phyloP scores from a whole-genome alignment of 2,329 filamentous ascomycete genomes.

The Metarhizium album region DNA sequence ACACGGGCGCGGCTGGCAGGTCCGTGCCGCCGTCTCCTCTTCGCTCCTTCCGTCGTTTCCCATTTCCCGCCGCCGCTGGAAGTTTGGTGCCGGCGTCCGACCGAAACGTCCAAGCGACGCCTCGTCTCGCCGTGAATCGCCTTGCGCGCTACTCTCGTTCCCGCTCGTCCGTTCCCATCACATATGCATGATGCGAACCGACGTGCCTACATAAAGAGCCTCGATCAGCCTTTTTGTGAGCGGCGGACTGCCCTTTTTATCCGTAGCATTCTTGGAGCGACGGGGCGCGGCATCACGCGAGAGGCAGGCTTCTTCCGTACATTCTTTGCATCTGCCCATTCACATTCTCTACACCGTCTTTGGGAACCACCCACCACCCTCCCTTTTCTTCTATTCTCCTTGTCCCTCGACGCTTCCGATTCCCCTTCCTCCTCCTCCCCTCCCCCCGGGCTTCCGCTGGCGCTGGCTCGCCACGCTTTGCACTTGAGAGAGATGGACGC shows the following conservation, averaged over 20 bases:
- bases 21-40: neutral
- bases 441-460: conserved; percentile 3
- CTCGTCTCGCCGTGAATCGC: neutral
- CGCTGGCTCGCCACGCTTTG: conserved; percentile 10
- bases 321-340: neutral
- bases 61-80: neutral
- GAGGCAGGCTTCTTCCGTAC: neutral
- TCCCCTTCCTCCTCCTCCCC: too few relatives aligned
- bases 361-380: neutral
- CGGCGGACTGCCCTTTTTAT: neutral
- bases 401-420: neutral
- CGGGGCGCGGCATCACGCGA: neutral
- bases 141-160: neutral
- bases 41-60: neutral
- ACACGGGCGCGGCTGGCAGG: neutral
- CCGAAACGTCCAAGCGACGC: neutral
- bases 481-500: conserved; percentile 21
- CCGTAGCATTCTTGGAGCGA: too few relatives aligned
- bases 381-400: neutral
- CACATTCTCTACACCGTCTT: conserved; percentile 1
- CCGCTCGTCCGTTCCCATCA: neutral
- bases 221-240: neutral
- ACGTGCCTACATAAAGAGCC: neutral
- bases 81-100: neutral
- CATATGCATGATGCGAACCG: conserved; percentile 5